Evolutionary conservation across 495 filamentous ascomycete genomes (phyloP), one percentile per base, ranked within the genome.

Genomic region (Cercophora sp.): DNA sequence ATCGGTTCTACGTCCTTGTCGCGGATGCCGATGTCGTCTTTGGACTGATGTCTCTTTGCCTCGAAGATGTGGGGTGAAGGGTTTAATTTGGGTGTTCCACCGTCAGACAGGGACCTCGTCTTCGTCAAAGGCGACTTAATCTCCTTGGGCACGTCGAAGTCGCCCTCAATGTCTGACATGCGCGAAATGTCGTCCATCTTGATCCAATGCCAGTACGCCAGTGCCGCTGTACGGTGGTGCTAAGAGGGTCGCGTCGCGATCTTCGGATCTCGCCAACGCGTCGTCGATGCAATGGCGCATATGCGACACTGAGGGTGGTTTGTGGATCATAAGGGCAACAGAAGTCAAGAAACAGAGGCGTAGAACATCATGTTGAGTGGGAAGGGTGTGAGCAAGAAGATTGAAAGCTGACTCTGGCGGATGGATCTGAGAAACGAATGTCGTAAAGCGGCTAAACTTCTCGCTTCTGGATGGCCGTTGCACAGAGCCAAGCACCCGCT

Each of bases 21-120:
- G 9, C 60, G 65, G 36, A 65, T 71, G 43, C 79, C 79, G 59
- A 82, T 85, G 62, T 96, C 91, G 75, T 96, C 91, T 71, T 93
- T 92, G 50, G 87, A 83, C 16, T 71, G 70, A 25, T 70, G 71
- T n/a, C 73, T 68, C 5, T 67, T 61, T 5, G 71, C 63, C 56
- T 85, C 84, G 52, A 74, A 70, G 48, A 89, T 83, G 56, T 79
- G 79, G 5, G 85, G 86, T 5, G 85, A 86, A 11, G 86, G 84
- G 2, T 80, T 83, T n/a, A 86, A 68, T 36, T 71, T 69, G 23
- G 74, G 72, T 10, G 67, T 73, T 36, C 75, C 77, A 32, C 74
- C 70, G 51, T 79, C 72, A 13, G 77, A 80, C 46, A 79, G 55
- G 42, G 78, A 78, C 36, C 77, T 66, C 3, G 70, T 64, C 57